Percentiles rank a stretch among this genome's conserved stretches.
Evolutionary conservation across 2,329 filamentous ascomycete genomes (phyloP).

Genomic region (Erysiphe pulchra): DNA sequence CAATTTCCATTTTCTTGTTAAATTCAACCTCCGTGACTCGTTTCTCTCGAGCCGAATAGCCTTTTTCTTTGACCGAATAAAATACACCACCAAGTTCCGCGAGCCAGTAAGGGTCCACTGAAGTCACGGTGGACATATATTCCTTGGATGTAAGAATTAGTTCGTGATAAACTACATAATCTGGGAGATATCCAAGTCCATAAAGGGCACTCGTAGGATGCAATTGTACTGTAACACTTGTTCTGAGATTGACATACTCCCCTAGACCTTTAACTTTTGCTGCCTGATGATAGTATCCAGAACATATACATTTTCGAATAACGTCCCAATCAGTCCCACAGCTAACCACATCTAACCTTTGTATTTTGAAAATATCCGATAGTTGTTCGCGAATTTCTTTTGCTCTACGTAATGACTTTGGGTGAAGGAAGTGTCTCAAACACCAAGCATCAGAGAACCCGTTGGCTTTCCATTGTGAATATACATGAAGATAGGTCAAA

Average conservation of each 20-base stretch:
- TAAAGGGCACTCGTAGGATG: slow-evolving; percentile 89
- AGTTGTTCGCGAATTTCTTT: slow-evolving; percentile 91
- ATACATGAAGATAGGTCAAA: slow-evolving; percentile 83
- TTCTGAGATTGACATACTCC: slow-evolving; percentile 91
- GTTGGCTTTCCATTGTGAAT: slow-evolving; percentile 83
- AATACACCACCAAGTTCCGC: slow-evolving; percentile 92
- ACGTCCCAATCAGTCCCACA: slow-evolving; percentile 96
- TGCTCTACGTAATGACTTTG: slow-evolving; percentile 75
- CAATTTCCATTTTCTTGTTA: slow-evolving; percentile 78
- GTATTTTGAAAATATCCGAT: slow-evolving; percentile 76
- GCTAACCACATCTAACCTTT: slow-evolving; percentile 66
- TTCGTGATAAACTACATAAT: slow-evolving; percentile 96
- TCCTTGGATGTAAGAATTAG: slow-evolving; percentile 90
- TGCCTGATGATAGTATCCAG: slow-evolving; percentile 93
- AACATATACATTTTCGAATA: slow-evolving; percentile 88
- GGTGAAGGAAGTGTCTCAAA: slow-evolving; percentile 73
- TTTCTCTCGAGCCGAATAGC: slow-evolving; percentile 69
- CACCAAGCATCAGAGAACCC: slow-evolving; percentile 82
- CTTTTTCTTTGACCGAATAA: slow-evolving; percentile 93
- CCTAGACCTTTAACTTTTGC: slow-evolving; percentile 89
- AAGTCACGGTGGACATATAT: slow-evolving; percentile 92
- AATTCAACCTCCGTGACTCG: slow-evolving; percentile 77
- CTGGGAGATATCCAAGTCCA: slow-evolving; percentile 74
- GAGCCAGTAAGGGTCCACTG: slow-evolving; percentile 91
- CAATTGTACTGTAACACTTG: slow-evolving; percentile 76